Base-by-base conservation (phyloP, 176 grass and related monocot genomes). In the Musa beccarii region DNA sequence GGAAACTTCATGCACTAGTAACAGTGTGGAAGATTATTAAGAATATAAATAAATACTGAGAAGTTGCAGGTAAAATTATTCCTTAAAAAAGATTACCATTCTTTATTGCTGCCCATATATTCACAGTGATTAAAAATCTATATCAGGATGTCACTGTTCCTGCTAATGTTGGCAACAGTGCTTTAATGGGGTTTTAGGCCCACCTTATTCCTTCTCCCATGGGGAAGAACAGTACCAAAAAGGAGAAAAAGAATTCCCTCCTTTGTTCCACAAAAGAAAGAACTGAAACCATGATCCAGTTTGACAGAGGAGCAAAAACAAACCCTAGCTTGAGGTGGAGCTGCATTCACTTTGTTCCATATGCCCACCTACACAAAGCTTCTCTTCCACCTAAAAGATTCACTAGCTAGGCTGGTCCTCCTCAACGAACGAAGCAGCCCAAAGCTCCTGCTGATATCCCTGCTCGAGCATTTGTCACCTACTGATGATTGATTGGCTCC, bases 331-430 rank as follows among this genome's bases (percentile, higher is more conserved):
- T 20, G 54, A 59, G 54, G 25, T 75, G 73, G 73, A 75, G 53
- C 2, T 34, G 25, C 54, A 28, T 57, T 59, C 23, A n/a, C 53
- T 59, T 75, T 59, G 54, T 75, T 59, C 24, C 25, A 49, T 23
- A 75, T 43, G 59, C 73, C 54, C 54, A 75, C 73, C 73, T 75
- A 59, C 73, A 75, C 25, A 6, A 43, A 17, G 25, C 23, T 12
- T 19, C 73, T 43, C 20, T 49, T 61, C 54, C 73, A 59, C 54
- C 54, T 59, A 61, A 22, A 22, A 49, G 54, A 34, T 61, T 73
- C 73, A 59, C 54, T 21, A 52, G 9, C 55, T 26, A 49, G 55
- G 1, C 29, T 75, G 54, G 54, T 75, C 53, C 53, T 25, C 52
- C 53, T 12, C 16, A 5, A 2, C 34, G 6, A 8, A 56, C 21